Base-by-base conservation (phyloP, 1,284 basidiomycete species). In the Tylopilus sp. region DNA sequence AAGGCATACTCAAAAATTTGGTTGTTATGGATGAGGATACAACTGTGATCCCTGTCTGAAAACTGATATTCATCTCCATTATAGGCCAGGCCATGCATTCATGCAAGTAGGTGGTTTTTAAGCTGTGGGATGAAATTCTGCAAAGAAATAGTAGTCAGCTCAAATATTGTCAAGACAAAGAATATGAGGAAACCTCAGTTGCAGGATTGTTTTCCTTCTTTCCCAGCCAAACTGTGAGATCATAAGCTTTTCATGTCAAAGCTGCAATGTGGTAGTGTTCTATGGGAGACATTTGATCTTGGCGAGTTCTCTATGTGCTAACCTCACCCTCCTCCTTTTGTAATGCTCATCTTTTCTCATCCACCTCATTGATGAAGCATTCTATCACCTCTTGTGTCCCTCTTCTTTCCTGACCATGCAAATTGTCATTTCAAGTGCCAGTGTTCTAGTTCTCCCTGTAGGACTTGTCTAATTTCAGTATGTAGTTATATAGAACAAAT, bases 11-110 rank as follows among this genome's bases (percentile, higher is more conserved):
- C 65, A 15, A 66, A 65, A 3, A 75, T 8, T 16, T 59, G 39
- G 44, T 76, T 64, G 19, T 65, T 33, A 0, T 41, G 18, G 24
- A 76, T 53, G 6, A 32, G 18, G 10, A 76, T 29, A n/a, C 41
- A 59, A 13, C 66, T 64, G 26, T 64, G 64, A 47, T 82, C 73
- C 16, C 68, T 62, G 18, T 71, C 64, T 5, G 78, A 66, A 61
- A 79, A 81, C 1, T 72, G 58, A 52, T 76, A 58, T 18, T 73
- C 70, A 36, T 81, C 74, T 0, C 77, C 75, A 57, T 80, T 69
- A 39, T 77, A 78, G 7, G 59, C 60, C 1, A 66, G 67, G 4
- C 66, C 61, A 10, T 66, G 64, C 4, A 77, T 39, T 3, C 74
- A 60, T 3, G 67, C 71, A 0, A 81, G 69, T 0, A 81, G 49